Base-by-base conservation (phyloP, 2,329 filamentous ascomycete species). In the Aspergillus fructus region DNA sequence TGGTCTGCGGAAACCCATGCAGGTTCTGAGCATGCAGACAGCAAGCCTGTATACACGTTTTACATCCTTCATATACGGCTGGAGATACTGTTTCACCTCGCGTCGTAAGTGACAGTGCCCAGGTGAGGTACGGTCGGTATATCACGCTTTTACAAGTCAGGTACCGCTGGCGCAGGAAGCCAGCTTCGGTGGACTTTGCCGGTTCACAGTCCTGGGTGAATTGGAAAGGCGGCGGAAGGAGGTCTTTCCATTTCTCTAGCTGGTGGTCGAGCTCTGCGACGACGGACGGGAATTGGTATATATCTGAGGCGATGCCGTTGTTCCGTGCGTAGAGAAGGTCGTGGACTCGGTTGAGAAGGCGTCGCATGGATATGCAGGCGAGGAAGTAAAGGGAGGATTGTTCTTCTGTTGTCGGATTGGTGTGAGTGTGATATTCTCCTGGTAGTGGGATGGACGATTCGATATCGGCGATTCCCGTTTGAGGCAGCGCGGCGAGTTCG, bases 111-210 rank as follows among this genome's bases (percentile, higher is more conserved):
- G 75, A 78, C 3, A 81, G 66, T 59, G 80, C 74, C 78, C 78
- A 80, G 66, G 79, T 82, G 9, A 80, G 65, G 56, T 83, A 83
- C 1, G 81, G 81, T 4, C 80, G 65, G 55, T 83, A 82, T 12
- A 83, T 82, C 6, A 83, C 80, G 23, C 79, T 82, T 39, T 75
- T 74, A 58, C 81, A 83, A 0, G 80, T 81, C 4, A 83, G 66
- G 59, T 83, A 83, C 19, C 80, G 68, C 61, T 83, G 81, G 13
- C 80, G 66, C 7, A 83, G 68, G 46, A 83, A 83, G 0, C 77
- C 79, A 0, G 77, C 79, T 24, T 78, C 78, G 8, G 79, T 76
- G 12, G 73, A 79, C 0, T 67, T 56, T 0, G 73, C 62, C 4
- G 65, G 61, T 5, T 62, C 53, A 7, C 66, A 66, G 42, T 74